Evolutionary conservation across 148 eudicot species (phyloP), one percentile per base, ranked within the genome.

Genomic region (Persicaria maculosa): DNA sequence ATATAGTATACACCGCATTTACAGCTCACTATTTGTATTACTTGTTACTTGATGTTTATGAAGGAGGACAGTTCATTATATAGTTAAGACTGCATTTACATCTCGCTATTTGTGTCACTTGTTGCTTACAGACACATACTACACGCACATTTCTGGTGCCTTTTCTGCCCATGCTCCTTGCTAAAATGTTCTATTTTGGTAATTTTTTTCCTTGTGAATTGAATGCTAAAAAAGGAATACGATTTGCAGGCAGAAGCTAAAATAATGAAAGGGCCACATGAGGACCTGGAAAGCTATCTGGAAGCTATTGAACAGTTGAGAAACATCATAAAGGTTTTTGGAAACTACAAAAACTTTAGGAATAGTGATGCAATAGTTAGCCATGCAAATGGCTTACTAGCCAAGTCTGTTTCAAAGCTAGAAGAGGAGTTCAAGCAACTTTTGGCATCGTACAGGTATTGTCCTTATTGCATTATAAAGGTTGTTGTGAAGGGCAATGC

Each of bases 241-340:
- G 69, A 5, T 46, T 65, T 83, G 83, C 77, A 96, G 99, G 99
- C 97, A 25, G 99, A 96, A 82, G 88, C 89, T 68, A 92, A 89
- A 84, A 89, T 96, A 86, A 83, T 90, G 75, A 96, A 89, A 84
- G 99, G 99, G 68, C 99, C 99, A 72, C 97, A 87, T 67, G 99
- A 92, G 79, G 94, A 96, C 82, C 84, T 96, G 73, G 97, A 96
- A 81, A 87, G 97, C 77, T 96, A 96, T 78, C 88, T 96, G 81
- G 91, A 88, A 85, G 97, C 99, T 74, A 96, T 96, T 53, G 97
- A 89, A 79, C 97, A 96, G 75, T 86, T 96, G 76, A 86, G 97
- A 83, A 80, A 84, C 81, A 92, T 87, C 79, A 86, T 92, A 74
- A 84, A 77, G 14, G 91, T 89, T 80, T 96, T 96, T 78, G 89